phyloP scores from a whole-genome alignment of 257 asterid species.

The Euphrasia confusa region DNA sequence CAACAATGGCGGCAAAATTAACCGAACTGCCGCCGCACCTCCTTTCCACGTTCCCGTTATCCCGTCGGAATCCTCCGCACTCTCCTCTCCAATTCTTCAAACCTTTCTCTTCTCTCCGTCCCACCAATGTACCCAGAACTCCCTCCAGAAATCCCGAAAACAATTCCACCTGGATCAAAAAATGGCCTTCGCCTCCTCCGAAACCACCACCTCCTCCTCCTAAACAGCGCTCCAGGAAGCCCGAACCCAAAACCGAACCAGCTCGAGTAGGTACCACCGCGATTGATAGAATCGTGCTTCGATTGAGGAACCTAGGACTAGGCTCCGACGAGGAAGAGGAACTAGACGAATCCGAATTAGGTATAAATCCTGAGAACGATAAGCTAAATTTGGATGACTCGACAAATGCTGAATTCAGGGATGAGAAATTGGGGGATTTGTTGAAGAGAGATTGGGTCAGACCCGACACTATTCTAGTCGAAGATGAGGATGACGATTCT shows the following conservation, averaged over 20 bases:
- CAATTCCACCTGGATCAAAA: slow-evolving; percentile 55
- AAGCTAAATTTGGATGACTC: slow-evolving; percentile 19
- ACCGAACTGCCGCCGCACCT: slow-evolving; percentile 61
- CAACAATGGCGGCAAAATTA: slow-evolving; percentile 61
- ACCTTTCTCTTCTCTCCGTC: slow-evolving; percentile 53
- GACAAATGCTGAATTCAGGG: slow-evolving; percentile 27
- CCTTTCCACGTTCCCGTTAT: slow-evolving; percentile 38
- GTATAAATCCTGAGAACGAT: slow-evolving; percentile 21
- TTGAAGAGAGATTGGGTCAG: slow-evolving; percentile 92
- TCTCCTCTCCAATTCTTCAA: slow-evolving; percentile 39
- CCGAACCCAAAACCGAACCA: slow-evolving; percentile 34
- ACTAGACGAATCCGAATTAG: slow-evolving; percentile 29
- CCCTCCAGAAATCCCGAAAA: slow-evolving; percentile 30
- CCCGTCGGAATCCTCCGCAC: slow-evolving; percentile 40
- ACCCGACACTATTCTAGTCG: slow-evolving; percentile 68
- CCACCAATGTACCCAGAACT: slow-evolving; percentile 36
- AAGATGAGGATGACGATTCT: slow-evolving; percentile 43
- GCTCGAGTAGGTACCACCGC: slow-evolving; percentile 53
- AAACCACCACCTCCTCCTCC: slow-evolving; percentile 21
- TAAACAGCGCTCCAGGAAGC: slow-evolving; percentile 25
- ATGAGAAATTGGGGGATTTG: slow-evolving; percentile 88
- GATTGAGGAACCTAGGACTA: slow-evolving; percentile 77
- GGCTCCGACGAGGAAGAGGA: slow-evolving; percentile 54
- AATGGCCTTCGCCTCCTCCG: slow-evolving; percentile 59
- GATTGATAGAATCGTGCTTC: slow-evolving; percentile 82